A percentile compares a stretch with the other conserved stretches of the same genome.
phyloP scores from a whole-genome alignment of 2,329 filamentous ascomycete species.

The Polytolypa hystricis region DNA sequence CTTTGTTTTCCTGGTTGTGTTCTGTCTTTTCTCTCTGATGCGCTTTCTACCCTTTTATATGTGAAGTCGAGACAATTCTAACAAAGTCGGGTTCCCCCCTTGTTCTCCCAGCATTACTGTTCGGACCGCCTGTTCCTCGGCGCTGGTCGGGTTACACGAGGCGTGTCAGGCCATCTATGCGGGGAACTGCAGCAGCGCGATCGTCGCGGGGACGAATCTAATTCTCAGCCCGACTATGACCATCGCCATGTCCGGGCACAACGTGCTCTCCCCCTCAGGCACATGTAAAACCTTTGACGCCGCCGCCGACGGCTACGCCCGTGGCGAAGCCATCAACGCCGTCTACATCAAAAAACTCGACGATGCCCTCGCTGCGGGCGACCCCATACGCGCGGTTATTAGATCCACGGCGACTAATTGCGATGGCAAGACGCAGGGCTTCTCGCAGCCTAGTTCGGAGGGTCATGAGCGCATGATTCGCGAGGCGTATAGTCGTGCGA shows the following conservation, averaged over 20 bases:
- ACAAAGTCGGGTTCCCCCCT: background rate
- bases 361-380: slow-evolving; percentile 31
- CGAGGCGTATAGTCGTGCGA: slow-evolving; percentile 21
- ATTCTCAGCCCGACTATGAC: background rate
- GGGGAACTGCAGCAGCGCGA: slow-evolving; percentile 15
- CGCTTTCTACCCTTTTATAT: no score
- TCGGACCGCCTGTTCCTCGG: slow-evolving; percentile 25
- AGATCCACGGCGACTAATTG: slow-evolving; percentile 31
- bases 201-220: slow-evolving; percentile 13
- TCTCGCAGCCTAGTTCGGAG: slow-evolving; percentile 32
- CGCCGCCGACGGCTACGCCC: slow-evolving; percentile 34
- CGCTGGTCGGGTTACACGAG: slow-evolving; percentile 23
- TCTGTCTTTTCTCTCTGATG: no score
- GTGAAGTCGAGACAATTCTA: background rate
- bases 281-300: slow-evolving; percentile 27
- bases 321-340: slow-evolving; percentile 35
- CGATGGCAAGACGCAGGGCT: slow-evolving; percentile 36
- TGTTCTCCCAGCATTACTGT: slow-evolving; percentile 23
- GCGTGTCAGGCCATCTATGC: slow-evolving; percentile 20
- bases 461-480: slow-evolving; percentile 26
- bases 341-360: slow-evolving; percentile 34
- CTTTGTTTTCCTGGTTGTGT: no score
- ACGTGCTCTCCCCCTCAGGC: slow-evolving; percentile 20
- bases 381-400: slow-evolving; percentile 36
- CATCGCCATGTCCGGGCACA: slow-evolving; percentile 11